Percentiles rank a stretch among this genome's conserved stretches.
Conservation (phyloP, 495 filamentous ascomycete genomes). For the Penicillium chermesinum region DNA sequence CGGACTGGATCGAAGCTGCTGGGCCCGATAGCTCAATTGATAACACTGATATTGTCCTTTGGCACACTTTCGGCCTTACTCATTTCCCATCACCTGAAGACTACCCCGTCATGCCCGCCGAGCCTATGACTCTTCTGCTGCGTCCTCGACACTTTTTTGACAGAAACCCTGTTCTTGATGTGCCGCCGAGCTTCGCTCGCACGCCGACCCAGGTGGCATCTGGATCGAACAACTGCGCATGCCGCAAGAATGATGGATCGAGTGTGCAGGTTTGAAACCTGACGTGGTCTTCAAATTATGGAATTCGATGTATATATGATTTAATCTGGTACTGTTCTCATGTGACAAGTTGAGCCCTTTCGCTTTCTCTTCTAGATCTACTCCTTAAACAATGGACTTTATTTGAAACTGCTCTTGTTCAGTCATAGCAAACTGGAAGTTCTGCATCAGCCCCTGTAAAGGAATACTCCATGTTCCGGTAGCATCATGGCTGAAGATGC, state of each 20-base stretch:
- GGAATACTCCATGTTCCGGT: too few relatives aligned
- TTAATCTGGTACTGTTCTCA: too few relatives aligned
- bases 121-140: constrained; percentile 80
- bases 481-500: too few relatives aligned
- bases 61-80: constrained; percentile 93
- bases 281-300: not conserved
- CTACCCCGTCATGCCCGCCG: constrained; percentile 91
- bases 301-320: not conserved
- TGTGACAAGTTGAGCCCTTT: too few relatives aligned
- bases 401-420: too few relatives aligned
- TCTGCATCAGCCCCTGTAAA: too few relatives aligned
- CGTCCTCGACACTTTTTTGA: constrained; percentile 85
- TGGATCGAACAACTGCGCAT: constrained; percentile 37
- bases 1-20: constrained; percentile 69
- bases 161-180: constrained; percentile 81
- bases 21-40: constrained; percentile 68
- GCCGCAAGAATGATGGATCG: constrained; percentile 41
- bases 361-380: too few relatives aligned
- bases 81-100: constrained; percentile 93
- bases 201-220: constrained; percentile 66
- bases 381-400: too few relatives aligned
- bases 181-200: constrained; percentile 71
- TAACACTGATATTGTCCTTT: constrained; percentile 84
- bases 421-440: too few relatives aligned
- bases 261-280: constrained; percentile 36